Evolutionary conservation across 2,329 filamentous ascomycete species (phyloP).

Genomic region (Colletotrichum sp.): DNA sequence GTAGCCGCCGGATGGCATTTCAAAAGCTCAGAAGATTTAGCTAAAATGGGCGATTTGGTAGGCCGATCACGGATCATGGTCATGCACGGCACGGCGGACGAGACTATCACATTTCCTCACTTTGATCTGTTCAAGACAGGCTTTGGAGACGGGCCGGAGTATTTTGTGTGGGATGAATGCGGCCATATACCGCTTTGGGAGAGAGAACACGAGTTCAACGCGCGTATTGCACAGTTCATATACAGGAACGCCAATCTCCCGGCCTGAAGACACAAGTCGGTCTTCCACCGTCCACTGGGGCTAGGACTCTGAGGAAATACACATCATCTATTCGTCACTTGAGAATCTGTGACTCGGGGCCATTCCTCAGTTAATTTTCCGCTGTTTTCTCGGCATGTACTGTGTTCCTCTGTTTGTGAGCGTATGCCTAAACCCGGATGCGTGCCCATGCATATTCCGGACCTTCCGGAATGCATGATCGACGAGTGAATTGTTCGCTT

Average conservation of each 20-base stretch:
- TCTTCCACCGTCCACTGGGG: not conserved
- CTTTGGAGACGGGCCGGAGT: not conserved
- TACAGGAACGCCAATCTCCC: not conserved
- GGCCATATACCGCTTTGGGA: not conserved
- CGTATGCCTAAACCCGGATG: not conserved
- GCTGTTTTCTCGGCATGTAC: not conserved
- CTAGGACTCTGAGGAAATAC: not conserved
- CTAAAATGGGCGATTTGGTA: not conserved
- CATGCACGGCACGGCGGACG: slow-evolving; percentile 1
- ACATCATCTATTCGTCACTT: not conserved
- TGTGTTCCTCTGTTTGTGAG: not conserved
- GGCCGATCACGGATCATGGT: not conserved
- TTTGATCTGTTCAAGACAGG: not conserved
- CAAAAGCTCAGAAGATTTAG: not conserved
- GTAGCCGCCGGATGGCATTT: slow-evolving; percentile 8
- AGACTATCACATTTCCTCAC: not conserved
- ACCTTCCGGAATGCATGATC: not conserved
- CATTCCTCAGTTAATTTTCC: not conserved
- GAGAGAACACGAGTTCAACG: not conserved
- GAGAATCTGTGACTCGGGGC: not conserved
- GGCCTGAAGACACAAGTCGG: not conserved
- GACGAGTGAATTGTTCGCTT: not conserved
- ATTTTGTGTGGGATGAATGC: not conserved
- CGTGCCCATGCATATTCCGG: not conserved
- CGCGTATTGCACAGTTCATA: not conserved